Evolutionary conservation across 108 stramenopile genomes (phyloP), one percentile per base, ranked within the genome.

Genomic region (Cyclotella sp.): DNA sequence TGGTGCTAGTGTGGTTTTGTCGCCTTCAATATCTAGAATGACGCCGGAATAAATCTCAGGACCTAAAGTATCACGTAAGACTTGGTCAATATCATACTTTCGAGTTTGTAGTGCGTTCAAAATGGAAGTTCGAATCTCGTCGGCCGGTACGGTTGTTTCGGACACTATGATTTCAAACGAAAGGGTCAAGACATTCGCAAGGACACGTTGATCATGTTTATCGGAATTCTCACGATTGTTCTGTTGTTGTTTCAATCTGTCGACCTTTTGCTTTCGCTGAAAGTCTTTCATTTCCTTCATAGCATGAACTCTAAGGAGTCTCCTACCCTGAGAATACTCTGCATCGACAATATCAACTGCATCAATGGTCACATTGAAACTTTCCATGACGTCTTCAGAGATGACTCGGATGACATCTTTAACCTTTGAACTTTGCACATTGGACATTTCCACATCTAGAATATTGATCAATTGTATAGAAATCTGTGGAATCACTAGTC

Each of bases 271-370:
- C 34, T 19, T 19, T 26, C 18, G 0, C 21, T 34, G 34, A 6
- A 34, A 34, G 34, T 34, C 34, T 34, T 6, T 34, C 34, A 34
- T 34, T 34, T 34, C 6, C 4, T 6, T 34, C 34, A 34, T 34
- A 34, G 34, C 34, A 34, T 6, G 34, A 34, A 34, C 34, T 6
- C 34, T 39, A 63, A 46, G 51, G 26, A 18, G 19, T 12, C 24
- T 26, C 28, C 51, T 53, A 29, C 49, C 51, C 11, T 65, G 29
- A 16, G 45, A 39, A 46, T 30, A 70, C 24, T 43, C 24, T 13
- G n/a, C 54, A 70, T 70, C 70, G 10, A 34, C 57, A 65, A 75
- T 55, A 18, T 75, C 55, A 26, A 75, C 66, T 24, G 55, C 57
- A 19, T 26, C 12, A 44, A 75, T 15, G 9, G 10, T 27, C 2